Base-by-base conservation (phyloP, 495 filamentous ascomycete genomes). In the Astrothelium subdiscretum region DNA sequence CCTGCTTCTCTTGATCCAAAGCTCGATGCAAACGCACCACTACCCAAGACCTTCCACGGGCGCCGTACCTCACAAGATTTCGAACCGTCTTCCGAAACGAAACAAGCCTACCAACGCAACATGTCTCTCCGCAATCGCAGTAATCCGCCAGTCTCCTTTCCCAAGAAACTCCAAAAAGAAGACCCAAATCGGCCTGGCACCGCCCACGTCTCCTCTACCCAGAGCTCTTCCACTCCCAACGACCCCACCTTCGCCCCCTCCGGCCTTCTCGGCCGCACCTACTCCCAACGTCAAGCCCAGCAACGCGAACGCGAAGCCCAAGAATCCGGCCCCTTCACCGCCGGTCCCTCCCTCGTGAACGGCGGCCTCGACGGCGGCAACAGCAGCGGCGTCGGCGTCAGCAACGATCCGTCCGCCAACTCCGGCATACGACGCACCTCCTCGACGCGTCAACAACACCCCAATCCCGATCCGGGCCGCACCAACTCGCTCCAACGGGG, bases 241-340 rank as follows among this genome's bases (percentile, higher is more conserved):
- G 72, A 72, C 2, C 72, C 79, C 24, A 75, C 80, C 0, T 87
- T 89, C 63, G 71, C 81, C 0, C 70, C 80, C 1, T 70, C 73
- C 2, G 79, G 84, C n/a, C 77, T 89, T 0, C 77, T 88, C 18
- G 86, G 86, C 13, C 73, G 81, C 51, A 82, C 74, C 0, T 88
- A 89, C 70, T 83, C 81, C 3, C 75, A 87, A 64, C 80, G 86
- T 54, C 82, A 84, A 64, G 72, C 72, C 31, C 76, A 78, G 1
- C 77, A 81, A 69, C 79, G 78, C 44, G 84, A 85, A 44, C 72
- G 76, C 10, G 81, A 85, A 31, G 62, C 63, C 5, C 65, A 66
- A 42, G 27, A 52, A 29, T 61, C 68, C 12, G 67, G 68, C 6
- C 72, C 79, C 0, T 84, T 84, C 65, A 77, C 72, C 26, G 71